Evolutionary conservation across 1,284 basidiomycete genomes (phyloP).

Genomic region (Caloboletus firmus): DNA sequence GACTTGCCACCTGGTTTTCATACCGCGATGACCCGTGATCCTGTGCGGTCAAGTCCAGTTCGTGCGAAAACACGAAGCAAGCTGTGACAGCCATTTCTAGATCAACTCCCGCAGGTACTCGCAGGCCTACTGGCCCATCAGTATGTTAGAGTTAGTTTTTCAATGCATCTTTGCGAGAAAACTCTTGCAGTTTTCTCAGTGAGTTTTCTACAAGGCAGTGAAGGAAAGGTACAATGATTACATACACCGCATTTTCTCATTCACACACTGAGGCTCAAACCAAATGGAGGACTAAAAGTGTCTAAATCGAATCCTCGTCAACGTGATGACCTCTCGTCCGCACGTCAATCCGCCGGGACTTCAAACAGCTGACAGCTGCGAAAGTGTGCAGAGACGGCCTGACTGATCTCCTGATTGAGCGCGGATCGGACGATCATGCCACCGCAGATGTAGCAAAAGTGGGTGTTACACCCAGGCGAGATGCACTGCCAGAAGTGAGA

Average conservation of each 20-base stretch:
- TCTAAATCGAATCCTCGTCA: background rate
- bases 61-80: background rate
- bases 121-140: too few species aligned
- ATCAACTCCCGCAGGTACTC: too few species aligned
- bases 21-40: background rate
- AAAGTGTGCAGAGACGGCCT: conserved; percentile 48
- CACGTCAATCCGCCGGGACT: conserved; percentile 25
- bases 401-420: conserved; percentile 41
- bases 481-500: conserved; percentile 45
- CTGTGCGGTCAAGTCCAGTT: background rate
- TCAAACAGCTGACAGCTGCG: conserved; percentile 47
- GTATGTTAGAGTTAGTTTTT: too few species aligned
- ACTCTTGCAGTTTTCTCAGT: too few species aligned
- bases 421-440: conserved; percentile 51
- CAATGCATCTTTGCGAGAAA: too few species aligned
- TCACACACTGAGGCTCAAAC: background rate
- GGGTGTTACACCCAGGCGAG: conserved; percentile 59
- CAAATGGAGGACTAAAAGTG: too few species aligned
- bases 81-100: too few species aligned
- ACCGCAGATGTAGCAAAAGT: conserved; percentile 66
- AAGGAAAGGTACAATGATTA: background rate
- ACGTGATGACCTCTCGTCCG: background rate
- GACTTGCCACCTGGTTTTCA: background rate
- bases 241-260: background rate
- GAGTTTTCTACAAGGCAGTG: too few species aligned